These are phyloP conservation scores for Dalechampia spathulata DNA, from an alignment of 441 rosid species.

Conservation along the genomic window DNA sequence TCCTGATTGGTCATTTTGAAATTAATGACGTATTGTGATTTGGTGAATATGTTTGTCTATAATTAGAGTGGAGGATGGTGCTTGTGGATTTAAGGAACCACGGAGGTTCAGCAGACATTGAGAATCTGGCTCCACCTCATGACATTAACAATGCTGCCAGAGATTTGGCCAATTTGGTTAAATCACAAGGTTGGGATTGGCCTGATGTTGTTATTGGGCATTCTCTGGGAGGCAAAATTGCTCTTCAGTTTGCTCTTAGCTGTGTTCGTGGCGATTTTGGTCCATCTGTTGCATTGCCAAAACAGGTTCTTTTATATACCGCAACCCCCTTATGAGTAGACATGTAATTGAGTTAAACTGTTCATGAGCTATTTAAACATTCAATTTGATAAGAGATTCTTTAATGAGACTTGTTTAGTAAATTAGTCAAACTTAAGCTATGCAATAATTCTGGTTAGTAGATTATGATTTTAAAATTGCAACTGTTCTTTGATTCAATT, in stretches of 20 bases:
- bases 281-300: slow-evolving; percentile 42
- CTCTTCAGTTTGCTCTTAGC: slow-evolving; percentile 65
- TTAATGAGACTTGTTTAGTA: too few species aligned
- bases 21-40: too few species aligned
- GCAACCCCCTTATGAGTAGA: too few species aligned
- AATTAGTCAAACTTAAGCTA: too few species aligned
- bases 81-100: slow-evolving; percentile 78
- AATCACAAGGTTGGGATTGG: slow-evolving; percentile 59
- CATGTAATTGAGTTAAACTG: too few species aligned
- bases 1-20: too few species aligned
- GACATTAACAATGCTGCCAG: slow-evolving; percentile 68
- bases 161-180: slow-evolving; percentile 76
- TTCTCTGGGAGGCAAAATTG: slow-evolving; percentile 86
- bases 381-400: too few species aligned
- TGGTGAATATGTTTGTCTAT: too few species aligned
- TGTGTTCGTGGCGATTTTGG: slow-evolving; percentile 69
- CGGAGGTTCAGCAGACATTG: slow-evolving; percentile 54
- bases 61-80: slow-evolving; percentile 78
- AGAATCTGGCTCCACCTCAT: slow-evolving; percentile 55
- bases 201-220: slow-evolving; percentile 92
- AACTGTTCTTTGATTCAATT: too few species aligned
- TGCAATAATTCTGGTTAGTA: too few species aligned
- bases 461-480: too few species aligned
- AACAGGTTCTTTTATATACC: slow-evolving; percentile 41
- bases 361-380: too few species aligned